phyloP scores from a whole-genome alignment of 1,139 yeast genomes.

The Diutina neorugosa region DNA sequence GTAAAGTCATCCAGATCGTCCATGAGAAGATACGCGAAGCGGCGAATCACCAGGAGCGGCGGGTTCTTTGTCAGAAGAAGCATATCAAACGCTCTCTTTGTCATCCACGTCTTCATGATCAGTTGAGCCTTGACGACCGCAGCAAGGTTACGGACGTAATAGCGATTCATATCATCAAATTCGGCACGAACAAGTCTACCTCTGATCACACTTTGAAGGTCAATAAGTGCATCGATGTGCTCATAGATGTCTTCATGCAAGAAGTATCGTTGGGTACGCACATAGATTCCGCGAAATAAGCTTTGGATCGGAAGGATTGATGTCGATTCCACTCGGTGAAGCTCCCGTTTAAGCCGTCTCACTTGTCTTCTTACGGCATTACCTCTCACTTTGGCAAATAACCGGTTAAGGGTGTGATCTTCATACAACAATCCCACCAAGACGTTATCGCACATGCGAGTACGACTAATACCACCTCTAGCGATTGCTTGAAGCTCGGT shows the following conservation, averaged over 20 bases:
- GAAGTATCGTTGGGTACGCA: constrained; percentile 38
- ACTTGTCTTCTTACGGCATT: constrained; percentile 21
- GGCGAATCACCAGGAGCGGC: constrained; percentile 61
- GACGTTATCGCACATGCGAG: constrained; percentile 30
- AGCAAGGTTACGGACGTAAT: constrained; percentile 44
- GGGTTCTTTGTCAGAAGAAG: constrained; percentile 65
- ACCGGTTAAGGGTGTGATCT: constrained; percentile 22
- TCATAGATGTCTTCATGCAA: constrained; percentile 42
- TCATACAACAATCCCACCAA: constrained; percentile 30
- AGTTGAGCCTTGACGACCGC: constrained; percentile 67
- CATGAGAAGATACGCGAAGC: constrained; percentile 66
- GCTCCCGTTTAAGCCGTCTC: constrained; percentile 11
- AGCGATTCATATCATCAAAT: constrained; percentile 27
- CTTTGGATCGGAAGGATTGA: constrained; percentile 22
- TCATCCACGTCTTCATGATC: constrained; percentile 51
- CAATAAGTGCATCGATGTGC: constrained; percentile 23
- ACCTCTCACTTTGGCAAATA: constrained; percentile 38
- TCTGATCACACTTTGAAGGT: constrained; percentile 39
- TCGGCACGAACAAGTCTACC: constrained; percentile 29
- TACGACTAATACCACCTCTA: constrained; percentile 39
- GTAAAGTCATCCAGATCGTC: constrained; percentile 67
- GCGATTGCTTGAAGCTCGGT: constrained; percentile 22
- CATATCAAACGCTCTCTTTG: constrained; percentile 63
- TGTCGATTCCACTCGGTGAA: constrained; percentile 13
- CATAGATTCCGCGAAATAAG: constrained; percentile 33